phyloP scores from a whole-genome alignment of 2,329 filamentous ascomycete species.

The Seiridium cupressi region DNA sequence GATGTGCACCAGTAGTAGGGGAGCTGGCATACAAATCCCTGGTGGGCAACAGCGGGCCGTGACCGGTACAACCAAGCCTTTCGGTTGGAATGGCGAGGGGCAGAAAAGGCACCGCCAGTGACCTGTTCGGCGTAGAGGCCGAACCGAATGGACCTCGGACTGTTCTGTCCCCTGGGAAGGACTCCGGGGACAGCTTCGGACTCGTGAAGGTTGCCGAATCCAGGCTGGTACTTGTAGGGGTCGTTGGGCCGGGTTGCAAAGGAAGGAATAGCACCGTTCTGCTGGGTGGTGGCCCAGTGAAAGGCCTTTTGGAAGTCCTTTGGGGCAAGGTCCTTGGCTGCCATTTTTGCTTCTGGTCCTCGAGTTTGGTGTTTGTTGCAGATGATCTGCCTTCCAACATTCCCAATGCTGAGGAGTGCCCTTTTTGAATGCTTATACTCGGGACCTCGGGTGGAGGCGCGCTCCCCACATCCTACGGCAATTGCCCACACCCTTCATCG shows the following conservation, averaged over 20 bases:
- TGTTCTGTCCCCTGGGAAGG: slow-evolving; percentile 44
- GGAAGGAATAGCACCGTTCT: slow-evolving; percentile 52
- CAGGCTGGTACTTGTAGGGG: slow-evolving; percentile 53
- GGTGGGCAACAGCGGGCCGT: slow-evolving; percentile 30
- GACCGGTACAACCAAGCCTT: slow-evolving; percentile 34
- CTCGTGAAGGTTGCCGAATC: slow-evolving; percentile 49
- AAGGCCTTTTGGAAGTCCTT: slow-evolving; percentile 49
- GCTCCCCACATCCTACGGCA: too few species aligned
- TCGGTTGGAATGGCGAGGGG: slow-evolving; percentile 25
- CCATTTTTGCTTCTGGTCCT: too few species aligned
- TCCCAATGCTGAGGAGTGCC: too few species aligned
- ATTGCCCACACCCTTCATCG: too few species aligned
- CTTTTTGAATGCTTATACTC: too few species aligned
- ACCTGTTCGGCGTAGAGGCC: slow-evolving; percentile 47
- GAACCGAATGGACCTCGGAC: slow-evolving; percentile 39
- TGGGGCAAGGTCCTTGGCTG: background rate
- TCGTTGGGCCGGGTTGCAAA: slow-evolving; percentile 37
- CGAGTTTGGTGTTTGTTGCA: too few species aligned
- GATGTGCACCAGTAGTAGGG: background rate
- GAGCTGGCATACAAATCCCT: slow-evolving; percentile 8
- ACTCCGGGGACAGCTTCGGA: slow-evolving; percentile 45
- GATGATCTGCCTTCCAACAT: too few species aligned
- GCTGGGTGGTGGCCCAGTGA: slow-evolving; percentile 60
- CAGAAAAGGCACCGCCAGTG: slow-evolving; percentile 37
- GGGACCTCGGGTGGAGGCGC: too few species aligned